These are phyloP conservation scores for Heterobasidion occidentale DNA, from an alignment of 1,284 basidiomycete genomes.

Conservation along the genomic window DNA sequence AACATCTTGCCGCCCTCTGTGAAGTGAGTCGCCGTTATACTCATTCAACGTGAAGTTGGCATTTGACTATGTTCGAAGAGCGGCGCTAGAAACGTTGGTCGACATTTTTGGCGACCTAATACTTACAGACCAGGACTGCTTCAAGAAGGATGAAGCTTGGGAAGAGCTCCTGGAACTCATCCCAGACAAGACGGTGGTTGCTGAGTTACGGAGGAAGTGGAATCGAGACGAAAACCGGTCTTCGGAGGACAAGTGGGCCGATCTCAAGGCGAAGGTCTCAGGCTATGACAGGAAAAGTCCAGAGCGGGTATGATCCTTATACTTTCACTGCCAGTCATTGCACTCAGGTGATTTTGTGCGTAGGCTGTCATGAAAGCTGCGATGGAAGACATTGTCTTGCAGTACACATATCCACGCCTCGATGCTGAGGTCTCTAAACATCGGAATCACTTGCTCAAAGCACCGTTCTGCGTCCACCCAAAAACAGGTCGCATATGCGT, in stretches of 20 bases:
- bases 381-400: conserved; percentile 84
- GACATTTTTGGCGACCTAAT: conserved; percentile 63
- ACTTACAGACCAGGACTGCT: conserved; percentile 84
- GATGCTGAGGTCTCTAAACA: conserved; percentile 98
- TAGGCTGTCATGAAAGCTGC: conserved; percentile 35
- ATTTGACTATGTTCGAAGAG: conserved; percentile 22
- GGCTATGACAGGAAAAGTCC: conserved; percentile 20
- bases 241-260: conserved; percentile 69
- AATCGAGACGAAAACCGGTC: conserved; percentile 39
- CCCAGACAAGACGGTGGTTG: conserved; percentile 49
- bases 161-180: conserved; percentile 71
- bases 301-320: neutral
- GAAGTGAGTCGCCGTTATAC: conserved; percentile 36
- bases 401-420: conserved; percentile 95
- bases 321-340: neutral
- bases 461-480: conserved; percentile 96
- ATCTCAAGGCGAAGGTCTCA: conserved; percentile 40
- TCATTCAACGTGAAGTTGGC: neutral
- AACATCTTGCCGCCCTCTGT: conserved; percentile 59
- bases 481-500: conserved; percentile 96
- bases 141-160: conserved; percentile 66
- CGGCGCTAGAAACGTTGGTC: conserved; percentile 47
- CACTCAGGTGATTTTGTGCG: neutral
- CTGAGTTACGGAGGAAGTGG: conserved; percentile 57
- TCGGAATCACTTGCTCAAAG: conserved; percentile 95